A percentile compares a stretch with the other conserved stretches of the same genome.
phyloP scores from a whole-genome alignment of 257 asterid genomes.

The Nicotiana knightiana region DNA sequence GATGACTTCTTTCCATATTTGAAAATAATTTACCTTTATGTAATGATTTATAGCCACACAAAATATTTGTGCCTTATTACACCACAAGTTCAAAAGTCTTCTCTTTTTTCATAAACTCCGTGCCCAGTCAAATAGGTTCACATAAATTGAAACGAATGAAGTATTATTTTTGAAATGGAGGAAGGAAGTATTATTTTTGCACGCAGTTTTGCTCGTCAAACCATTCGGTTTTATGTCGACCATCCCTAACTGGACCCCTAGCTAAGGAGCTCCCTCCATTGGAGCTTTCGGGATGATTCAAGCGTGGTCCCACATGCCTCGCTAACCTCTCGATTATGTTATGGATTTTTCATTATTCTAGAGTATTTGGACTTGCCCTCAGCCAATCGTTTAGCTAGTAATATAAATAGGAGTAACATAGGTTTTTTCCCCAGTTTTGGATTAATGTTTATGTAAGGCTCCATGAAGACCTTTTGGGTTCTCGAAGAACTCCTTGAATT shows the following conservation, averaged over 20 bases:
- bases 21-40: too few relatives aligned
- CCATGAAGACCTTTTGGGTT: not conserved
- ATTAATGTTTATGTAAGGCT: not conserved
- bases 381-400: not conserved
- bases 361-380: not conserved
- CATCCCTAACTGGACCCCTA: not conserved
- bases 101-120: too few relatives aligned
- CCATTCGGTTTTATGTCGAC: not conserved
- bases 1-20: too few relatives aligned
- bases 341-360: too few relatives aligned
- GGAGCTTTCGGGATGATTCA: not conserved
- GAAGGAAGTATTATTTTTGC: not conserved
- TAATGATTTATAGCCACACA: too few relatives aligned
- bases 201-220: not conserved
- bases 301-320: not conserved
- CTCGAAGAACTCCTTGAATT: not conserved
- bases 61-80: too few relatives aligned
- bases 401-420: not conserved
- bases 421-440: not conserved
- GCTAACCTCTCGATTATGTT: not conserved
- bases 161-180: not conserved
- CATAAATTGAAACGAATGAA: too few relatives aligned
- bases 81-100: too few relatives aligned
- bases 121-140: too few relatives aligned
- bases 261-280: not conserved